Conservation (phyloP, 208 protist species). For the Acanthamoeba royreba region DNA sequence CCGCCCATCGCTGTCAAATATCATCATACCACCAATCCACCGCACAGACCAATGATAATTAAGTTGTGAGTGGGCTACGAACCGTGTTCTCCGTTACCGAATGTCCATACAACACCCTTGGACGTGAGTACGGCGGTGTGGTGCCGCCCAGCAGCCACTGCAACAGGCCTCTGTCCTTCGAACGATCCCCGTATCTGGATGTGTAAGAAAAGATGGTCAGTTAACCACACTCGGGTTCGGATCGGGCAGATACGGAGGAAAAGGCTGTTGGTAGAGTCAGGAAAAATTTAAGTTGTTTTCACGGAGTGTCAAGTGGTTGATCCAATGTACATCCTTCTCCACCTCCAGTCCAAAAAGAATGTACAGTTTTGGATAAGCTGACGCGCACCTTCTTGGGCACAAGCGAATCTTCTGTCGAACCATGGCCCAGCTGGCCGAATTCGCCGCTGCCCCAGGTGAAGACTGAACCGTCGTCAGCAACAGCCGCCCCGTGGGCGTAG, state of each 20-base stretch:
- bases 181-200: not conserved
- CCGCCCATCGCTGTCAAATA: not conserved
- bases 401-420: not conserved
- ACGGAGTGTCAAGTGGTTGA: not conserved
- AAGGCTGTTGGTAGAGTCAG: not conserved
- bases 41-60: not conserved
- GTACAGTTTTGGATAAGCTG: not conserved
- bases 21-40: not conserved
- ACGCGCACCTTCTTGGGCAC: not conserved
- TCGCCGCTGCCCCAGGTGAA: constrained; percentile 9
- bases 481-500: not conserved
- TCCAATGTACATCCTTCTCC: not conserved
- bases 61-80: not conserved
- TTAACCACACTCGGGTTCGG: no score
- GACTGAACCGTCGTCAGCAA: not conserved
- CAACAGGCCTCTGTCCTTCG: not conserved
- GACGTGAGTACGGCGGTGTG: not conserved
- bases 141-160: not conserved
- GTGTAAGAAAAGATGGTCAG: not conserved
- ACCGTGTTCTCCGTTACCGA: not conserved
- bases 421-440: constrained; percentile 9
- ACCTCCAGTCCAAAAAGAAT: not conserved
- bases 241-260: not conserved
- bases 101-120: not conserved
- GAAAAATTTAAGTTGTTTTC: not conserved